phyloP scores from a whole-genome alignment of 768 basidiomycete genomes.

The Gloeopeniophorella convolvens region DNA sequence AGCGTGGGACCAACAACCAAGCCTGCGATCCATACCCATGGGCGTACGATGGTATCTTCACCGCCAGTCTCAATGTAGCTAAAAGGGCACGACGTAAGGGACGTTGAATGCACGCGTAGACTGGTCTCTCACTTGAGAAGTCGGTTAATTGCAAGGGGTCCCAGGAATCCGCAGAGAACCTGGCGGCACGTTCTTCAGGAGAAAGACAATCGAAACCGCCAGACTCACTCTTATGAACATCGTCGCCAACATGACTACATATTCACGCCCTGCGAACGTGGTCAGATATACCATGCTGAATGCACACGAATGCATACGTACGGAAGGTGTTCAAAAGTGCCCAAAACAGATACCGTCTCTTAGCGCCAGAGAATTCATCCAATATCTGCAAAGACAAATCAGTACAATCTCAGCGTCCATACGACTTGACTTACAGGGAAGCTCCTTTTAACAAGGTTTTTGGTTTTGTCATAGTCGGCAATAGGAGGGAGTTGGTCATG shows the following conservation, averaged over 20 bases:
- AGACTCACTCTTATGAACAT: conserved; percentile 25
- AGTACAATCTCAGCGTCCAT: background rate
- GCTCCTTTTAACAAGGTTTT: conserved; percentile 29
- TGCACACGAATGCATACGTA: background rate
- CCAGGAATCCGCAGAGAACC: too few relatives aligned
- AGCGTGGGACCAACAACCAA: conserved; percentile 44
- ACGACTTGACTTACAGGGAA: conserved; percentile 27
- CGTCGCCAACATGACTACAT: conserved; percentile 4
- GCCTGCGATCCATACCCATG: conserved; percentile 63
- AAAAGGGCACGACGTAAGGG: background rate
- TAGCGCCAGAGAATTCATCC: conserved; percentile 10
- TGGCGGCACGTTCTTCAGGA: too few relatives aligned
- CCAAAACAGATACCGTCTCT: conserved; percentile 25
- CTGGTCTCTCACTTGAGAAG: conserved; percentile 27
- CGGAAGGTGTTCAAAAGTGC: conserved; percentile 23
- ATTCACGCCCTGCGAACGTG: conserved; percentile 13
- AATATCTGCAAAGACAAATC: conserved; percentile 28
- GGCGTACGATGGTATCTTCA: conserved; percentile 41
- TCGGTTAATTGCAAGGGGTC: conserved; percentile 29
- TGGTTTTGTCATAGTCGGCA: conserved; percentile 40
- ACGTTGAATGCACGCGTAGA: background rate
- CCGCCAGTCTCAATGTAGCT: conserved; percentile 56
- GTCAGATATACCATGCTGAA: background rate
- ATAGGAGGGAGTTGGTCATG: conserved; percentile 40
- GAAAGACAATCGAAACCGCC: too few relatives aligned